Evolutionary conservation across 2,329 filamentous ascomycete species (phyloP).

Genomic region (Elsinoe fawcettii): DNA sequence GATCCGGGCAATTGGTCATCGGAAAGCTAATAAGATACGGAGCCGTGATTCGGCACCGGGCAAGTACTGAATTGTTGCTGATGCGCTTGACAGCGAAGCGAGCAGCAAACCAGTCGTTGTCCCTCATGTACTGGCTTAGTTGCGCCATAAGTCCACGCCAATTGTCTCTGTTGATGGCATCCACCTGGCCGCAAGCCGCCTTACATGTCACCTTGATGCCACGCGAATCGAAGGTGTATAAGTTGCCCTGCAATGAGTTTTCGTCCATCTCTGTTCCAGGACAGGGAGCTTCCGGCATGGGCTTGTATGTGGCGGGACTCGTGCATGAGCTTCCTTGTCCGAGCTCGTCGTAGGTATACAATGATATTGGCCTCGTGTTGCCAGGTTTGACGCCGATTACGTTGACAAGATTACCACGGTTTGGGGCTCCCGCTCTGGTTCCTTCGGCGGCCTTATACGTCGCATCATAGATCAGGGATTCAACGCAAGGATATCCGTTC

Average conservation of each 20-base stretch:
- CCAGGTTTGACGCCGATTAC: neutral
- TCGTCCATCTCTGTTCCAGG: neutral
- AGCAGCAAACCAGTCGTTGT: neutral
- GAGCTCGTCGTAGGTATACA: neutral
- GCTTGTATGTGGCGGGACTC: neutral
- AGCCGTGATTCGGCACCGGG: neutral
- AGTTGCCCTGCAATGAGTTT: neutral
- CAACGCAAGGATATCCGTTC: neutral
- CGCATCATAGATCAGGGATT: neutral
- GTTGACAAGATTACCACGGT: neutral
- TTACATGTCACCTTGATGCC: neutral
- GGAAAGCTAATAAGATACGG: neutral
- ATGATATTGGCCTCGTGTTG: neutral
- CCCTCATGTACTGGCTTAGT: neutral
- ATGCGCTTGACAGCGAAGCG: neutral
- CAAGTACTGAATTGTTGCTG: neutral
- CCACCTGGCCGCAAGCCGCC: neutral
- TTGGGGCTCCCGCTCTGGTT: neutral
- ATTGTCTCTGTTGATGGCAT: neutral
- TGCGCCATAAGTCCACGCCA: neutral
- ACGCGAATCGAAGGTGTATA: neutral
- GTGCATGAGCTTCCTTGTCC: neutral
- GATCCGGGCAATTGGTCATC: neutral
- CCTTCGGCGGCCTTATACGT: neutral
- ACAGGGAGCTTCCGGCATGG: neutral